Base-by-base conservation (phyloP, 495 filamentous ascomycete genomes). In the Chlorociboria aeruginascens region DNA sequence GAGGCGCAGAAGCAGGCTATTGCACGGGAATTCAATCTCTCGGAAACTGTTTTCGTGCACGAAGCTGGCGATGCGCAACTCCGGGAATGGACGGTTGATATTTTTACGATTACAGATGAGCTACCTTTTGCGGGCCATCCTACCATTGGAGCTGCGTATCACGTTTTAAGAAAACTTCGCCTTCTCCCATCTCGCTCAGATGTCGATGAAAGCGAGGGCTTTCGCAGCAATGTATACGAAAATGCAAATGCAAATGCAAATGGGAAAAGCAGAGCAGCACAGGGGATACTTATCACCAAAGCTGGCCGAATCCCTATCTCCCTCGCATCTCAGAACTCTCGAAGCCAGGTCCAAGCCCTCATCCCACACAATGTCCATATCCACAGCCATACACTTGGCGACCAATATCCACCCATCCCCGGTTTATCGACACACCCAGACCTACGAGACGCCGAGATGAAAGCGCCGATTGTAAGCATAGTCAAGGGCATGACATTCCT, bases 71-170 rank as follows among this genome's bases (percentile, higher is more conserved):
- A 20, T 8, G 33, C 49, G 17, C 34, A 30, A 3, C 13, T 41
- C 14, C 45, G 55, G 1, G 50, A 59, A 34, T 67, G 69, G 42
- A 50, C 66, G 6, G 76, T 88, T 53, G 79, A 86, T 61, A 89
- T 89, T 64, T 88, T 86, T 69, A 81, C 76, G 13, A 61, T 67
- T 11, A 61, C 69, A 20, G 54, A 50, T 8, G 84, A 89, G 57
- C 58, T 89, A 11, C 78, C 81, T 3, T 89, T 88, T 54, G 83
- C 85, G 0, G 85, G 85, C 3, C 85, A 89, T 61, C 85, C 84
- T 0, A 86, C 81, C 33, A 77, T 90, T 48, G 85, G 85, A 43
- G 70, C 81, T 1, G 77, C 79, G 3, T 72, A 69, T 37, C 75
- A 79, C 58, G 63, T 67, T 42, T 59, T 57, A 13, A n/a, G n/a